These are phyloP conservation scores for Clavispora santaluciae DNA, from an alignment of 805 yeast genomes.

Conservation along the genomic window DNA sequence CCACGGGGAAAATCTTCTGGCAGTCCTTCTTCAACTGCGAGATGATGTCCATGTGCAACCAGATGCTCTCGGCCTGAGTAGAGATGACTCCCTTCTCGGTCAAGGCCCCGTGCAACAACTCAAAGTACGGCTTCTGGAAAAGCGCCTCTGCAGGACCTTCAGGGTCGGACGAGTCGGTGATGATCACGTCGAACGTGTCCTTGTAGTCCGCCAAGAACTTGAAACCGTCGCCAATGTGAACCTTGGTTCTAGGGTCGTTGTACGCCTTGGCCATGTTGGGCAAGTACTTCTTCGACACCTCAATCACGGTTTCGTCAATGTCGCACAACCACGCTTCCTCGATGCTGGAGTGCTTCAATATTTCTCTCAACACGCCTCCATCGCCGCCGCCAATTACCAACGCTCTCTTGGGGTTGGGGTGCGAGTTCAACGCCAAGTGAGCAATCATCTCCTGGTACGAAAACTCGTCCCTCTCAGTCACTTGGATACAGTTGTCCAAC, in stretches of 20 bases:
- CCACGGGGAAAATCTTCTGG: slow-evolving; percentile 81
- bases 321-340: slow-evolving; percentile 91
- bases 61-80: slow-evolving; percentile 93
- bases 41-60: slow-evolving; percentile 85
- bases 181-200: slow-evolving; percentile 88
- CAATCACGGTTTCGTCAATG: slow-evolving; percentile 90
- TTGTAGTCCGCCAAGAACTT: slow-evolving; percentile 81
- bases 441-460: slow-evolving; percentile 98
- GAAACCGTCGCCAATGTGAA: slow-evolving; percentile 96
- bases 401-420: slow-evolving; percentile 90
- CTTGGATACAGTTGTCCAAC: slow-evolving; percentile 91
- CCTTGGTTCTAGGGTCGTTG: slow-evolving; percentile 82
- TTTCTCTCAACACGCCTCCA: slow-evolving; percentile 95
- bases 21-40: slow-evolving; percentile 79
- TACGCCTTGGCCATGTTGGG: slow-evolving; percentile 85
- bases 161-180: slow-evolving; percentile 97
- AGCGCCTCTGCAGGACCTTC: slow-evolving; percentile 96
- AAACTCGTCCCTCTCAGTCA: slow-evolving; percentile 95
- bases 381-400: slow-evolving; percentile 98
- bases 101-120: slow-evolving; percentile 78
- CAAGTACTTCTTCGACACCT: slow-evolving; percentile 78
- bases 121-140: slow-evolving; percentile 89
- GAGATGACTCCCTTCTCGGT: slow-evolving; percentile 88
- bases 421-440: slow-evolving; percentile 87
- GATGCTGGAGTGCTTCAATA: slow-evolving; percentile 80